A percentile compares a stretch with the other conserved stretches of the same genome.
These are phyloP conservation scores for Hypoxylon sp. DNA, from an alignment of 2,329 filamentous ascomycete genomes.

Conservation along the genomic window DNA sequence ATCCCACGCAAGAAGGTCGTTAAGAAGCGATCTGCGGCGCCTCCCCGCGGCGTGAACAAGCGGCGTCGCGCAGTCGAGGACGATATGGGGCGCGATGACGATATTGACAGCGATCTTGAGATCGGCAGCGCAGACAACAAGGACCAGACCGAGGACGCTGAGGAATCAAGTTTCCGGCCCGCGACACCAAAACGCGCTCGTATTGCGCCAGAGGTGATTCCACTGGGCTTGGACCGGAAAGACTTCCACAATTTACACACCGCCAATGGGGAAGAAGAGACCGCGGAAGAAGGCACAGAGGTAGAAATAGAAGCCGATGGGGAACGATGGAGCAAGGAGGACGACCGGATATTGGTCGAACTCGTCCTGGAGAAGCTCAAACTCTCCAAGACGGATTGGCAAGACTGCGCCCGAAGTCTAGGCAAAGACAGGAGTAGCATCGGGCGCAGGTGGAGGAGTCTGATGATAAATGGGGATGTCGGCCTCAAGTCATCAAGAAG, in stretches of 20 bases:
- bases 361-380: conserved; percentile 76
- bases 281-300: conserved; percentile 55
- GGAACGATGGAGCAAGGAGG: conserved; percentile 72
- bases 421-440: conserved; percentile 72
- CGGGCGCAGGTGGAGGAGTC: conserved; percentile 73
- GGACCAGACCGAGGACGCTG: conserved; percentile 44
- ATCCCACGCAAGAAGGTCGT: conserved; percentile 64
- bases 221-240: conserved; percentile 70
- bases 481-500: conserved; percentile 67
- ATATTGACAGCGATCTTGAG: conserved; percentile 58
- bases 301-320: conserved; percentile 63
- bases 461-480: conserved; percentile 72
- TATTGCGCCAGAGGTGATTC: conserved; percentile 72
- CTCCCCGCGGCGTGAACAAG: conserved; percentile 67
- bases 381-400: conserved; percentile 75
- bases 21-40: conserved; percentile 65
- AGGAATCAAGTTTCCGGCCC: conserved; percentile 54
- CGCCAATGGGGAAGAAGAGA: conserved; percentile 51
- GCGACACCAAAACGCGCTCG: conserved; percentile 73
- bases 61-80: conserved; percentile 65
- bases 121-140: conserved; percentile 45
- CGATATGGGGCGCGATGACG: conserved; percentile 60
- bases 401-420: conserved; percentile 75
- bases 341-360: conserved; percentile 76
- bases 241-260: conserved; percentile 70